A percentile compares a stretch with the other conserved stretches of the same genome.
Evolutionary conservation across 1,284 basidiomycete genomes (phyloP).

Genomic region (Inonotus obliquus): DNA sequence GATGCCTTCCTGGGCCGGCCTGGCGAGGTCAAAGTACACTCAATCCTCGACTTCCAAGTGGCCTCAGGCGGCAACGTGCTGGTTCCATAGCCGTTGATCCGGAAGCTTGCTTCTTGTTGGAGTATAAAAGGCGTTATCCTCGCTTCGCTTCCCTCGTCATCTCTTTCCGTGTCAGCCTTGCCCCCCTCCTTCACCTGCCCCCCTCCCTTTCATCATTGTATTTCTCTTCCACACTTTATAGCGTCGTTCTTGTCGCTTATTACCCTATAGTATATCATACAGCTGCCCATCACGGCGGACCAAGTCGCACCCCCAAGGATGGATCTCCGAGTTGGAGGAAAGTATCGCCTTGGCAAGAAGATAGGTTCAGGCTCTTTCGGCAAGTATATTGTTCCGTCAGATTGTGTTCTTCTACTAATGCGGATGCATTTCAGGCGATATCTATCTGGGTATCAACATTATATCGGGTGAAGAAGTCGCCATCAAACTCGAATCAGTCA

Average conservation of each 20-base stretch:
- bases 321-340: slow-evolving; percentile 95
- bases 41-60: not conserved
- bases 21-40: slow-evolving; percentile 10
- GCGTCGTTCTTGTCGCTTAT: slow-evolving; percentile 9
- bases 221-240: slow-evolving; percentile 8
- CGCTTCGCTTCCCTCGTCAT: slow-evolving; percentile 5
- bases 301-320: slow-evolving; percentile 61
- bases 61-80: not conserved
- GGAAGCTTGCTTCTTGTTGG: not conserved
- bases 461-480: slow-evolving; percentile 99
- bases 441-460: slow-evolving; percentile 99
- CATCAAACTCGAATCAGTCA: slow-evolving; percentile 99
- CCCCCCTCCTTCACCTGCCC: slow-evolving; percentile 5
- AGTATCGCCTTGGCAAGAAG: slow-evolving; percentile 99
- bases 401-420: not conserved
- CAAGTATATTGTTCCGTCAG: slow-evolving; percentile 38
- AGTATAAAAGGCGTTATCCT: slow-evolving; percentile 4
- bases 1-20: slow-evolving; percentile 4
- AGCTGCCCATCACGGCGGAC: slow-evolving; percentile 52
- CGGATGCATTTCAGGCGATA: slow-evolving; percentile 66
- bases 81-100: slow-evolving; percentile 2
- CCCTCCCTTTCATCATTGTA: slow-evolving; percentile 14
- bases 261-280: slow-evolving; percentile 10
- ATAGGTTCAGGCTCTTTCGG: slow-evolving; percentile 99
- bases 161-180: slow-evolving; percentile 20